Base-by-base conservation (phyloP, 306 rosid genomes). In the Hippophae rhamnoides region DNA sequence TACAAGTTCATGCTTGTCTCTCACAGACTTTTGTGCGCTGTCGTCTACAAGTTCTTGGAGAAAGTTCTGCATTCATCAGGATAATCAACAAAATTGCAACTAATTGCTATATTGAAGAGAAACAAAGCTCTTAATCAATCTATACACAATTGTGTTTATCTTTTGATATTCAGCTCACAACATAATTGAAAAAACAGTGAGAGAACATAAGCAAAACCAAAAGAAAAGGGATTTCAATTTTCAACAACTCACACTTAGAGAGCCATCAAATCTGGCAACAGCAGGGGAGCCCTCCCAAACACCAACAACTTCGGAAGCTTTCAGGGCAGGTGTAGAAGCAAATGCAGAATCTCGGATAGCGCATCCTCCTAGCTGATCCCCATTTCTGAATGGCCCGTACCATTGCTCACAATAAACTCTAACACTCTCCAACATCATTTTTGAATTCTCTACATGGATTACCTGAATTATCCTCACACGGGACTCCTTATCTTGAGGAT, bases 371-470 rank as follows among this genome's bases (percentile, higher is more conserved):
- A 92, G 78, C 74, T 92, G 99, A 3, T 92, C 97, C 9, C 99
- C 99, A 41, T 92, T 82, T 75, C 95, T 86, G 78, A 78, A 92
- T 52, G 99, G 99, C n/a, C 99, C 97, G 56, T 92, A 92, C 97
- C 99, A 92, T 73, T 82, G 93, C 79, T 92, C 99, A 47, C 89
- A 76, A 78, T 73, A 84, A 46, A 88, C 90, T 73, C 69, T 72
- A 53, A 86, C 66, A 23, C 74, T 74, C 64, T 75, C 62, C 54
- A 92, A 67, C n/a, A 12, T 74, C 67, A 82, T 63, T 70, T 74
- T 79, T 43, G 59, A 56, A 63, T 67, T 31, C 38, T 68, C 83
- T 13, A 82, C 66, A n/a, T 38, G 60, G 27, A 88, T 71, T 60
- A 51, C 52, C 82, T 88, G 94, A 31, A 31, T 31, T 31, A 31